Evolutionary conservation across 805 yeast genomes (phyloP).

Genomic region (Myxozyma melibiosi): DNA sequence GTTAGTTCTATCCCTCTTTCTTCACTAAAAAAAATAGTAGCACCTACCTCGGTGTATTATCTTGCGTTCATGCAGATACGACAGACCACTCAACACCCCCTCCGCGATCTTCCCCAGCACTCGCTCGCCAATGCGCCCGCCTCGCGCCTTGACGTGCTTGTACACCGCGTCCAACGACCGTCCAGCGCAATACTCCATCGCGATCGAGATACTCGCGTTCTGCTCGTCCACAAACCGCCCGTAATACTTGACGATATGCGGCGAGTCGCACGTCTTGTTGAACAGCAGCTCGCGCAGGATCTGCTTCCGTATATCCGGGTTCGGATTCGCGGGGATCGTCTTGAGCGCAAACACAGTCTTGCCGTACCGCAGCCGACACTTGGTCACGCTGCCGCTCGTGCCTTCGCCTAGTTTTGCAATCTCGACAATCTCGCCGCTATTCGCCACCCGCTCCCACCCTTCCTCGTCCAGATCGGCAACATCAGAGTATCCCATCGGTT

Average conservation of each 20-base stretch:
- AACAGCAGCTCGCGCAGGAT: conserved; percentile 88
- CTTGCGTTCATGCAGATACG: conserved; percentile 82
- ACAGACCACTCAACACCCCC: conserved; percentile 78
- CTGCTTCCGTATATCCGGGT: conserved; percentile 86
- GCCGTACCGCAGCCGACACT: conserved; percentile 66
- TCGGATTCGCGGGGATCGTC: conserved; percentile 71
- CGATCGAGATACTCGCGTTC: conserved; percentile 80
- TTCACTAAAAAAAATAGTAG: neutral
- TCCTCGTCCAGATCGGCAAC: conserved; percentile 65
- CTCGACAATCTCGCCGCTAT: conserved; percentile 63
- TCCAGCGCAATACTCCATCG: conserved; percentile 98
- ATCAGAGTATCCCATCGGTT: too few relatives aligned
- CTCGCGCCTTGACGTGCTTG: conserved; percentile 67
- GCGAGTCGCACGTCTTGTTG: conserved; percentile 78
- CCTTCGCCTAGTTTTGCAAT: conserved; percentile 87
- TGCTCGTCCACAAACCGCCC: conserved; percentile 85
- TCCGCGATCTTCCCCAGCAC: conserved; percentile 90
- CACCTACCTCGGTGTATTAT: conserved; percentile 84
- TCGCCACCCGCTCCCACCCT: conserved; percentile 69
- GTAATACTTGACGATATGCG: conserved; percentile 85
- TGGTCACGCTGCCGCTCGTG: conserved; percentile 85
- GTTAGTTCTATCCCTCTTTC: neutral
- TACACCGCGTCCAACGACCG: conserved; percentile 89
- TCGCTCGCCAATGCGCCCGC: conserved; percentile 89
- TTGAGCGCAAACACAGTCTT: conserved; percentile 79